Base-by-base conservation (phyloP, 2,329 filamentous ascomycete genomes). In the Fusarium phyllophilum region DNA sequence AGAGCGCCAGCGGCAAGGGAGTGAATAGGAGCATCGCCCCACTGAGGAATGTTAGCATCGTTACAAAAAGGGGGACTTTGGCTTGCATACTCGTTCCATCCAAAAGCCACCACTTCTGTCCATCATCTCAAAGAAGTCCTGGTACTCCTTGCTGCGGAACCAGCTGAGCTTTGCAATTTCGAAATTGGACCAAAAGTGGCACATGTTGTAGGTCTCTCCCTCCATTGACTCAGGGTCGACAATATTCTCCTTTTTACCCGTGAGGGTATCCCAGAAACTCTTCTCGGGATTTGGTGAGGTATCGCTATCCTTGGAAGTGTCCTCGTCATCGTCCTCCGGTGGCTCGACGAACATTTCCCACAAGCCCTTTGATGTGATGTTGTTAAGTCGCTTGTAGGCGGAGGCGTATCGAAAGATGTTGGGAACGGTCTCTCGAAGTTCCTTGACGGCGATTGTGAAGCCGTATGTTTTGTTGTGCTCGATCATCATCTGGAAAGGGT, bases 111-210 rank as follows among this genome's bases (percentile, higher is more conserved):
- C 96, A 81, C 95, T 98, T 72, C 92, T 92, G 82, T 99, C 96
- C 96, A 99, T 98, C 93, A 97, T 97, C 79, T 98, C 88, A 83
- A 99, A 99, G 83, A 99, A 99, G 75, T 98, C 96, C 78, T 97
- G 93, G 82, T 99, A 99, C 80, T 95, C 93, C 84, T 97, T 96
- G 86, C 95, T 98, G 77, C 96, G 91, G 89, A 98, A 98, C 91
- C 95, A 99, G 84, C 94, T 93, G 70, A 99, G 89, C 68, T 92
- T 91, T 20, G 96, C 96, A 84, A 99, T 99, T 84, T 99, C 96
- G 77, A 99, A 99, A 83, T 99, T 99, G 83, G 95, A 97, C 96
- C 96, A 99, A 87, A 98, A 99, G 86, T 99, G 96, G 82, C 96
- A 99, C 96, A 99, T 99, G 85, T 99, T 99, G 88, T 99, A 99